Base-by-base conservation (phyloP, 345 rosid genomes). In the Heritiera littoralis region DNA sequence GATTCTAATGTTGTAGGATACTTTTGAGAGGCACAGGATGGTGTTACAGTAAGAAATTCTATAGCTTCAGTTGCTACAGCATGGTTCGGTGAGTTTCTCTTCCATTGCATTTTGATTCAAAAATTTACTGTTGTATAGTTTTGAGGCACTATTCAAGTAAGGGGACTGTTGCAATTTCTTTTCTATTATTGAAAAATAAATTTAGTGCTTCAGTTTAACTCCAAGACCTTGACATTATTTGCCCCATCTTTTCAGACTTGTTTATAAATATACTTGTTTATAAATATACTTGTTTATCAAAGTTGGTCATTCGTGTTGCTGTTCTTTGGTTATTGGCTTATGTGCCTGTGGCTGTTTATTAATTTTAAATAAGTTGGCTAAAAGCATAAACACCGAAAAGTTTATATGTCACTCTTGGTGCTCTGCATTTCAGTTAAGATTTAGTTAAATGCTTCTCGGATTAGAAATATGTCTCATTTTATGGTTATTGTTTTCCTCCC, bases 1-100 rank as follows among this genome's bases (percentile, higher is more conserved):
- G 28, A 23, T 23, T 23, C 28, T 23, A 23, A 23, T 23, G 28
- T 23, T 23, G 28, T 23, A 23, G 28, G 28, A 23, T 23, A 23
- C 28, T 71, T 92, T 96, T 81, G 99, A 96, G 86, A 91, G 90
- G 85, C 93, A 96, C 75, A 90, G 81, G 85, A 93, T 92, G 77
- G 94, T 96, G 32, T 92, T 78, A 91, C 99, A 7, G 56, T 95
- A 48, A 98, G 97, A 78, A 92, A 98, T 76, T 95, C 99, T 79
- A 32, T 90, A 18, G 99, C 98, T 23, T 93, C 99, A 18, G 91
- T 95, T 86, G 97, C 89, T 55, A 94, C 98, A 17, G 98, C 98
- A 72, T 95, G 98, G 95, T 75, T 82, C 66, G 99, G 98, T 95
- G 83, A 81, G 90, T 80, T 81, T 45, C 73, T 13, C 40, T 71